Conservation (phyloP, 352 stramenopile species). For the Phytophthora megakarya region DNA sequence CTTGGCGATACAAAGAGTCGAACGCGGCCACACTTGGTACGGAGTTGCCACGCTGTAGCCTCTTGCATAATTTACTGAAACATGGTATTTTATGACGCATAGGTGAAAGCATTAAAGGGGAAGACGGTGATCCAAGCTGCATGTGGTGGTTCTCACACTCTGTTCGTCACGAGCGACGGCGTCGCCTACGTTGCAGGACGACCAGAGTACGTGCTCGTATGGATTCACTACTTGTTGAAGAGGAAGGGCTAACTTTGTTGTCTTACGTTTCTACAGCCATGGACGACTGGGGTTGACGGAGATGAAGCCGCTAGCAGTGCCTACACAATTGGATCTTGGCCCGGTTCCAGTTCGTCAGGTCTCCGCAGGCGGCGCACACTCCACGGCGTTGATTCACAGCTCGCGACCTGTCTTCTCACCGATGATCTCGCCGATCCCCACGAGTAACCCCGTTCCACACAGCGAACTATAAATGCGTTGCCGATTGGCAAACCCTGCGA, state of each 20-base stretch:
- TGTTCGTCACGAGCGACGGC: slow-evolving; percentile 88
- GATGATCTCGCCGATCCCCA: slow-evolving; percentile 58
- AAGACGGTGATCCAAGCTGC: slow-evolving; percentile 74
- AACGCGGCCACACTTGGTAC: slow-evolving; percentile 65
- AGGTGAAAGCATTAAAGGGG: slow-evolving; percentile 67
- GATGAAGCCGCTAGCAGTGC: slow-evolving; percentile 57
- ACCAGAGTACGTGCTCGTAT: slow-evolving; percentile 65
- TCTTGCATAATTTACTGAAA: neutral
- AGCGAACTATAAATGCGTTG: slow-evolving; percentile 24
- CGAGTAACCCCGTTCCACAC: slow-evolving; percentile 31
- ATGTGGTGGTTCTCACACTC: slow-evolving; percentile 83
- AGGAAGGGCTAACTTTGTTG: slow-evolving; percentile 3
- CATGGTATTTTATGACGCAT: neutral
- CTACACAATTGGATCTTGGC: slow-evolving; percentile 60
- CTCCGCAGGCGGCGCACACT: slow-evolving; percentile 76
- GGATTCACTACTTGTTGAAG: neutral
- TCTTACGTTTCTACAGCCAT: slow-evolving; percentile 45
- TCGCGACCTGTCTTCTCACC: slow-evolving; percentile 59
- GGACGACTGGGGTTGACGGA: slow-evolving; percentile 65
- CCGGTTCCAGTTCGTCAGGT: slow-evolving; percentile 67
- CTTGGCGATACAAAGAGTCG: slow-evolving; percentile 83
- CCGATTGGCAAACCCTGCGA: neutral
- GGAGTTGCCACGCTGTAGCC: neutral
- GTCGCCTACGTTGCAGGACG: slow-evolving; percentile 82
- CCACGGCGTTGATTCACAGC: slow-evolving; percentile 70